Base-by-base conservation (phyloP, 345 rosid species). In the Rhizophora mangle region DNA sequence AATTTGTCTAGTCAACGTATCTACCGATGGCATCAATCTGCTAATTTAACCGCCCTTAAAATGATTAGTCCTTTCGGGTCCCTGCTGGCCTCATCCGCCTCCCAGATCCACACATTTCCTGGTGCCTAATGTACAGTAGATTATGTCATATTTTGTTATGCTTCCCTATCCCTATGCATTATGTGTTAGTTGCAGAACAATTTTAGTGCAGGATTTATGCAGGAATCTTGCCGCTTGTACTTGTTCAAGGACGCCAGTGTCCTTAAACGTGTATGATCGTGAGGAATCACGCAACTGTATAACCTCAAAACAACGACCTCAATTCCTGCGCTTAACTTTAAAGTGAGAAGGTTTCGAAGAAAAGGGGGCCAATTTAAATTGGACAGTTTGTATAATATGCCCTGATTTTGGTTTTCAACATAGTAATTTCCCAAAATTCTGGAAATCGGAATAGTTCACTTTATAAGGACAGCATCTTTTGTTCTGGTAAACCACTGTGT, bases 101-200 rank as follows among this genome's bases (percentile, higher is more conserved):
- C 65, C 47, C 36, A 36, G 58, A 47, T 77, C 71, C 68, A 67
- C 75, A 72, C 67, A 58, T 27, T 31, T 70, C 31, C 62, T 65
- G 57, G 67, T 62, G 73, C 64, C 74, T 69, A 60, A 70, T 84
- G 84, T 84, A 84, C 74, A 81, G 81, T 43, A 65, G 62, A 60
- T 64, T 68, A 68, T 76, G 67, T 58, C 60, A 32, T 32, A 74
- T 62, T 8, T 8, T 55, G 10, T 55, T 4, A 8, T 11, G 22
- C 10, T 13, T 55, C 27, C 36, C 1, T 32, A 32, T 32, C 36
- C 34, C 36, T 32, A 5, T 32, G 7, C 36, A 6, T 32, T 32
- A 6, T 32, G 36, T 32, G 36, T 15, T 22, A 26, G 15, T 54
- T 54, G 13, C 4, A n/a, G 30, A 55, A 22, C 59, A 55, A 55